These are phyloP conservation scores for Pyrus pyrifolia DNA, from an alignment of 306 rosid species.

Conservation along the genomic window DNA sequence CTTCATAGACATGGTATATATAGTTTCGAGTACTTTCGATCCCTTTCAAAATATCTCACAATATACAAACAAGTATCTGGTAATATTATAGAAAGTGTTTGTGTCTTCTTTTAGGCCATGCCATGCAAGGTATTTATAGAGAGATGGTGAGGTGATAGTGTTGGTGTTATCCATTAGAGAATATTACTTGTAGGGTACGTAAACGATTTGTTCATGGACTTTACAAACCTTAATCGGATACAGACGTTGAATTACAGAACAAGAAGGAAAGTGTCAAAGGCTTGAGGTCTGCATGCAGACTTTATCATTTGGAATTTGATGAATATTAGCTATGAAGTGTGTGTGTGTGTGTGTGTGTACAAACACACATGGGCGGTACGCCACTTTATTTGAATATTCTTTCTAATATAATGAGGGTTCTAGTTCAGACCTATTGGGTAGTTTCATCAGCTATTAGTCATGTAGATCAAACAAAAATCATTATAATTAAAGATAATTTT, in stretches of 20 bases:
- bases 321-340: too few species aligned
- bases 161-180: background rate
- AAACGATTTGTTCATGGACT: too few species aligned
- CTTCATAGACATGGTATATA: background rate
- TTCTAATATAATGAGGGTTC: background rate
- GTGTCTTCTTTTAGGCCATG: conserved; percentile 19
- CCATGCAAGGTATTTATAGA: conserved; percentile 10
- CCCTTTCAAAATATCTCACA: background rate
- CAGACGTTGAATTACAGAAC: background rate
- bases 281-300: background rate
- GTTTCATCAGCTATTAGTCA: background rate
- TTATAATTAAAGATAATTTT: background rate
- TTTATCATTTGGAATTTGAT: too few species aligned
- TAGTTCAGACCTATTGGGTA: background rate
- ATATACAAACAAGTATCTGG: background rate
- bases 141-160: background rate
- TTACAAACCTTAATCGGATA: background rate
- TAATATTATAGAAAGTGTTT: background rate
- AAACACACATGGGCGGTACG: background rate
- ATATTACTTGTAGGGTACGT: background rate
- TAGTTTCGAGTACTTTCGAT: background rate
- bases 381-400: background rate
- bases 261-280: background rate
- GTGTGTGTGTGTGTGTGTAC: too few species aligned
- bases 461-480: background rate